These are phyloP conservation scores for Scheffersomyces segobiensis DNA, from an alignment of 1,139 yeast genomes.

Conservation along the genomic window DNA sequence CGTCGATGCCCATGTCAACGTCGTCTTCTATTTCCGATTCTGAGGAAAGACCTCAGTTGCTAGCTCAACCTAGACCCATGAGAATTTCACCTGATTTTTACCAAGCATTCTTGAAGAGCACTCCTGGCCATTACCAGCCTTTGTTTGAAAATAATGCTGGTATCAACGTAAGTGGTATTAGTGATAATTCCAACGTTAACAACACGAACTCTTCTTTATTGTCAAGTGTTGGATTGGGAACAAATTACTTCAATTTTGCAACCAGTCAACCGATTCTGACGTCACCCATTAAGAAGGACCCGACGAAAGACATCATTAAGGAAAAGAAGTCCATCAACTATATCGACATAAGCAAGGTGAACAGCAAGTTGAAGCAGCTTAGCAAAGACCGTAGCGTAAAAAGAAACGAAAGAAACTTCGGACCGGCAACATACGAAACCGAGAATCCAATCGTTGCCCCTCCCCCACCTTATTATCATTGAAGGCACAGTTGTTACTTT, in stretches of 20 bases:
- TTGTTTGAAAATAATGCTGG: background rate
- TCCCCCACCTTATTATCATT: conserved; percentile 15
- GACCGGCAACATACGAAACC: background rate
- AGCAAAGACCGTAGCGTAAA: conserved; percentile 7
- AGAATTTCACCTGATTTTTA: conserved; percentile 17
- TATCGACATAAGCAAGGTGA: conserved; percentile 32
- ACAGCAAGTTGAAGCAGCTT: conserved; percentile 18
- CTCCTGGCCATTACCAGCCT: background rate
- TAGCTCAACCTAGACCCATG: conserved; percentile 29
- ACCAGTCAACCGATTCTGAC: conserved; percentile 21
- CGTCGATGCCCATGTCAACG: background rate
- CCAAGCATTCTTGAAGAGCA: conserved; percentile 10
- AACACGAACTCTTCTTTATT: conserved; percentile 15
- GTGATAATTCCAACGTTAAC: background rate
- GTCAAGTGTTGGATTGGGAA: conserved; percentile 40
- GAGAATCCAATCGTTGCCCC: conserved; percentile 7
- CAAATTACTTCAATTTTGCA: conserved; percentile 34
- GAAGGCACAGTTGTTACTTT: background rate
- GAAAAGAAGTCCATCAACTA: conserved; percentile 32
- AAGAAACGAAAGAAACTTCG: background rate
- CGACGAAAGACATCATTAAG: background rate
- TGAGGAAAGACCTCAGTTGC: conserved; percentile 5
- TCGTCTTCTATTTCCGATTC: background rate
- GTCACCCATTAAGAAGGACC: conserved; percentile 21
- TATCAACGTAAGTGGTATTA: background rate